Evolutionary conservation across 2,329 filamentous ascomycete genomes (phyloP).

Genomic region (Westerdykella aurantiaca): DNA sequence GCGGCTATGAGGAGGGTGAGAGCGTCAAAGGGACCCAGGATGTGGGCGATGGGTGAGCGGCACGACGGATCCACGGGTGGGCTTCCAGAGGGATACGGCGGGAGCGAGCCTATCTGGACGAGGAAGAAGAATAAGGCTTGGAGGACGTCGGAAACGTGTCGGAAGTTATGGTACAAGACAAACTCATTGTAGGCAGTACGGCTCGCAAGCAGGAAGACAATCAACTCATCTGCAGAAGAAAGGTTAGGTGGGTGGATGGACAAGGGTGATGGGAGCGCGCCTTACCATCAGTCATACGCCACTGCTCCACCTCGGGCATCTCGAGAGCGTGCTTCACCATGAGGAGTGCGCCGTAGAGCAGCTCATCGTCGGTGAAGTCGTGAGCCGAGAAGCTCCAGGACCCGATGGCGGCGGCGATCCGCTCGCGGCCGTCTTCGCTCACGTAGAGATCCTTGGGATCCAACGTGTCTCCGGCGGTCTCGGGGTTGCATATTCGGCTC

Average conservation of each 20-base stretch:
- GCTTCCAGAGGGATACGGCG: constrained; percentile 53
- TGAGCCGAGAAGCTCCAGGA: constrained; percentile 88
- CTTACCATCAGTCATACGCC: constrained; percentile 72
- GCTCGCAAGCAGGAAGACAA: constrained; percentile 79
- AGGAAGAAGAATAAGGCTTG: constrained; percentile 91
- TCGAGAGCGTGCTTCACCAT: constrained; percentile 87
- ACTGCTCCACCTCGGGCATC: constrained; percentile 74
- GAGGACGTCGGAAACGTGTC: constrained; percentile 91
- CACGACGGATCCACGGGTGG: constrained; percentile 25
- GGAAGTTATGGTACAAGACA: constrained; percentile 96
- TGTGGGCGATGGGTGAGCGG: constrained; percentile 62
- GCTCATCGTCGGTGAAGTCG: constrained; percentile 81
- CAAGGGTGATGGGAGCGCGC: constrained; percentile 6
- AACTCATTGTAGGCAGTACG: constrained; percentile 94
- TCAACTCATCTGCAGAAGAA: constrained; percentile 61
- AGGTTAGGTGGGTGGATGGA: constrained; percentile 14
- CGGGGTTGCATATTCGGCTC: constrained; percentile 76
- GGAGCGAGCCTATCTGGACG: constrained; percentile 69
- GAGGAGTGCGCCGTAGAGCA: constrained; percentile 74
- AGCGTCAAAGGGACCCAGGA: constrained; percentile 82
- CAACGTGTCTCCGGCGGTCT: constrained; percentile 56
- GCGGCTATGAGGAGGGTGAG: constrained; percentile 86
- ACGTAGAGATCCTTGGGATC: constrained; percentile 63
- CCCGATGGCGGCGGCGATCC: constrained; percentile 64
- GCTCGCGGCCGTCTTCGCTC: constrained; percentile 56